These are phyloP conservation scores for Rhizoctonia solani DNA, from an alignment of 1,284 basidiomycete genomes.

Conservation along the genomic window DNA sequence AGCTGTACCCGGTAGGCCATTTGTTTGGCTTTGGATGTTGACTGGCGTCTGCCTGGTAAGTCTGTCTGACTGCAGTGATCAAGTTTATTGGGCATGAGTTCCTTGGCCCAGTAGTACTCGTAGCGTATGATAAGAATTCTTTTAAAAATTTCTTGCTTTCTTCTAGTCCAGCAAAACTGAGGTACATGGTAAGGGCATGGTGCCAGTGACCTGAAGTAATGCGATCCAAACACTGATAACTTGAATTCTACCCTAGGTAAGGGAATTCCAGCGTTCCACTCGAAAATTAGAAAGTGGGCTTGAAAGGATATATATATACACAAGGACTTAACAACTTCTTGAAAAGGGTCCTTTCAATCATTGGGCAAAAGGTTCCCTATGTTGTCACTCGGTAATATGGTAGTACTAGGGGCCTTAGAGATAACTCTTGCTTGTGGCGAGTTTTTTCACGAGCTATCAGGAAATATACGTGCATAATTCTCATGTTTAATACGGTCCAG, in stretches of 20 bases:
- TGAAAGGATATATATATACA: not conserved
- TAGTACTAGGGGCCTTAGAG: not conserved
- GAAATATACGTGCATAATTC: too few species aligned
- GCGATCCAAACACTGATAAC: too few species aligned
- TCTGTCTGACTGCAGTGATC: not conserved
- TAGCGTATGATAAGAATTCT: not conserved
- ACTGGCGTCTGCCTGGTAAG: not conserved
- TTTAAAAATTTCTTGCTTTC: conserved; percentile 13
- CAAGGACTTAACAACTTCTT: not conserved
- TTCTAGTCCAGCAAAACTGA: not conserved
- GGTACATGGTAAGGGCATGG: not conserved
- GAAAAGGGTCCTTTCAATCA: conserved; percentile 9
- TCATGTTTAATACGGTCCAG: too few species aligned
- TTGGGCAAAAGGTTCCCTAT: not conserved
- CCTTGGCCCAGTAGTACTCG: not conserved
- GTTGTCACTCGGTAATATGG: conserved; percentile 4
- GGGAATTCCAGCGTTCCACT: not conserved
- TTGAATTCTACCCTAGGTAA: not conserved
- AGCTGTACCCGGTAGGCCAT: not conserved
- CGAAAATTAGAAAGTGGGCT: conserved; percentile 1
- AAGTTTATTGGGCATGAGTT: conserved; percentile 10
- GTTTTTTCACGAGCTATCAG: not conserved
- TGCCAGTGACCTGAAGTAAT: not conserved
- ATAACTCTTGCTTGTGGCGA: not conserved
- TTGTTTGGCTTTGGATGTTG: not conserved